Conservation (phyloP, 1,284 basidiomycete species). For the Sporisorium scitamineum region DNA sequence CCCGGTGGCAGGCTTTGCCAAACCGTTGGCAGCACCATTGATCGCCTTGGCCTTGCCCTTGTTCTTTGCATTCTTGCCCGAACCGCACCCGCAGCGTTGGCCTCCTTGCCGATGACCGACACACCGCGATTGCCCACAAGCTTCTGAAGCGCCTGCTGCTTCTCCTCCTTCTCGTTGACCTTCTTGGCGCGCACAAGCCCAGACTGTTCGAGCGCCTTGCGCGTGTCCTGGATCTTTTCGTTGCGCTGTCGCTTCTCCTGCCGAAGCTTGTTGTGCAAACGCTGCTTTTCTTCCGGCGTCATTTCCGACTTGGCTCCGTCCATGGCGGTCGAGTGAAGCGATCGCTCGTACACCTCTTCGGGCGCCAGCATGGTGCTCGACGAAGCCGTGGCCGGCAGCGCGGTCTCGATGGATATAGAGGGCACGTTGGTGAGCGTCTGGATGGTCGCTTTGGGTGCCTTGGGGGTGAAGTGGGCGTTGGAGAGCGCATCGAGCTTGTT, state of each 20-base stretch:
- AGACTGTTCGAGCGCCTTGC: constrained; percentile 78
- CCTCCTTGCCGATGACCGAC: constrained; percentile 46
- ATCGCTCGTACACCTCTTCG: constrained; percentile 81
- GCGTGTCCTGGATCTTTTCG: constrained; percentile 74
- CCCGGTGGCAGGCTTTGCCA: constrained; percentile 13
- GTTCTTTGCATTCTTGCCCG: constrained; percentile 34
- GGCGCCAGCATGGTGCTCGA: constrained; percentile 87
- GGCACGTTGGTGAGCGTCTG: constrained; percentile 86
- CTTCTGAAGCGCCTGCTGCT: constrained; percentile 65
- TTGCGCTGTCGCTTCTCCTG: constrained; percentile 79
- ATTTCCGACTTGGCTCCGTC: constrained; percentile 77
- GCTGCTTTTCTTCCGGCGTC: constrained; percentile 84
- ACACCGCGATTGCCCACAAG: constrained; percentile 66
- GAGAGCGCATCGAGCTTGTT: constrained; percentile 91
- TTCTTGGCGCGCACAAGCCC: constrained; percentile 63
- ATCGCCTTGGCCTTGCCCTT: constrained; percentile 29
- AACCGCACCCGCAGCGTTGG: constrained; percentile 25
- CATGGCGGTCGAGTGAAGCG: constrained; percentile 52
- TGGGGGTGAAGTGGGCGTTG: constrained; percentile 95
- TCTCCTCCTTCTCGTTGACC: constrained; percentile 56
- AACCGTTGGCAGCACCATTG: constrained; percentile 10
- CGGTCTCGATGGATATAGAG: constrained; percentile 87
- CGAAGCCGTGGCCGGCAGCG: constrained; percentile 84
- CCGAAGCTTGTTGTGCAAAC: constrained; percentile 71
- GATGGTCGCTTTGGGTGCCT: constrained; percentile 90